Percentiles rank a stretch among this genome's conserved stretches.
phyloP scores from a whole-genome alignment of 257 asterid genomes.

The Salvia hispanica region DNA sequence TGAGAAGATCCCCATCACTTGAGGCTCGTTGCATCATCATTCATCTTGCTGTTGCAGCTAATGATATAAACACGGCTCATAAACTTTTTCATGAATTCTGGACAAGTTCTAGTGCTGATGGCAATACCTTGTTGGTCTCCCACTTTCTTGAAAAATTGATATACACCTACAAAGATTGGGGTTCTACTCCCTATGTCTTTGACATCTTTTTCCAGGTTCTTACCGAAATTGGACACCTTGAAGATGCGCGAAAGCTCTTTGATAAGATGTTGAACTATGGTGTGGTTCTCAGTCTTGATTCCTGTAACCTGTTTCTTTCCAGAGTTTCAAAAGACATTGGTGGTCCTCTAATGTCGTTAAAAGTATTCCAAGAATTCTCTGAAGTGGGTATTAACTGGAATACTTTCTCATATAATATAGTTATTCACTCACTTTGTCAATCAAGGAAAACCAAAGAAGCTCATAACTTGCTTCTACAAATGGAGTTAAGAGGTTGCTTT shows the following conservation, averaged over 20 bases:
- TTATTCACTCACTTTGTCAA: conserved; percentile 71
- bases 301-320: conserved; percentile 78
- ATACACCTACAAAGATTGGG: conserved; percentile 89
- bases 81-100: conserved; percentile 55
- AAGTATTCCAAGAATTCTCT: conserved; percentile 65
- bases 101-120: conserved; percentile 47
- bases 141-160: conserved; percentile 70
- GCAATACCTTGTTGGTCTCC: conserved; percentile 40
- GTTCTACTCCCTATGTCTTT: conserved; percentile 74
- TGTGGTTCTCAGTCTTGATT: conserved; percentile 66
- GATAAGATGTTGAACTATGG: conserved; percentile 76
- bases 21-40: conserved; percentile 80
- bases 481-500: conserved; percentile 71
- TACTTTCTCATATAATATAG: conserved; percentile 69
- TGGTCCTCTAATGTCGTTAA: conserved; percentile 51
- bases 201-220: conserved; percentile 80
- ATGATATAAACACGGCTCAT: conserved; percentile 50
- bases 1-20: conserved; percentile 70
- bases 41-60: conserved; percentile 70
- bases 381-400: conserved; percentile 77
- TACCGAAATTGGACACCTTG: conserved; percentile 54
- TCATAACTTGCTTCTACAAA: conserved; percentile 66
- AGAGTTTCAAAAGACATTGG: conserved; percentile 45
- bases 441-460: conserved; percentile 68
- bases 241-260: conserved; percentile 66